Conservation (phyloP, 345 rosid species). For the Alliaria petiolata region DNA sequence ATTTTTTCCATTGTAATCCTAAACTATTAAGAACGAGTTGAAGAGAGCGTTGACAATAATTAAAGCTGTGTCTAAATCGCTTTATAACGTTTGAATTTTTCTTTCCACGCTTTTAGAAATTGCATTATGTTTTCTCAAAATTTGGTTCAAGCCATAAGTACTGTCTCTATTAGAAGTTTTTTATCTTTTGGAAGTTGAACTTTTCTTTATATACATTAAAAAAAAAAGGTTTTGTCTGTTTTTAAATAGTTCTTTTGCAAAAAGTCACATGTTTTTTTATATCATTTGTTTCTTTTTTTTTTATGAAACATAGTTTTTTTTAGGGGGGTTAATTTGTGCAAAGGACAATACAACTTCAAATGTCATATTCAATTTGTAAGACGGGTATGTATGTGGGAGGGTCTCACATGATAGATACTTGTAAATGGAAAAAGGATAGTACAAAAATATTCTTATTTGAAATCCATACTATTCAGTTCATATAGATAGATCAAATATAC, state of each 20-base stretch:
- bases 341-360: neutral
- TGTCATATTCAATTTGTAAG: neutral
- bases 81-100: neutral
- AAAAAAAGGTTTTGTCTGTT: neutral
- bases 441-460: neutral
- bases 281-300: neutral
- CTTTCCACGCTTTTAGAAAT: conserved; percentile 8
- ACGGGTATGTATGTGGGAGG: neutral
- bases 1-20: neutral
- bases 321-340: neutral
- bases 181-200: conserved; percentile 6
- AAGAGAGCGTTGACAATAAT: conserved; percentile 20
- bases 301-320: too few species aligned
- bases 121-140: neutral
- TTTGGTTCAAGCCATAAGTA: neutral
- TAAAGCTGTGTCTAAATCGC: conserved; percentile 16
- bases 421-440: neutral
- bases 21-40: conserved; percentile 3
- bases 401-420: neutral
- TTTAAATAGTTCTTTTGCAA: neutral
- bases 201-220: neutral
- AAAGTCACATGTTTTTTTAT: conserved; percentile 4
- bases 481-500: neutral
- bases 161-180: too few species aligned
- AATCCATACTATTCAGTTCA: neutral